These are phyloP conservation scores for Podaxis rugospora DNA, from an alignment of 768 basidiomycete species.

Conservation along the genomic window DNA sequence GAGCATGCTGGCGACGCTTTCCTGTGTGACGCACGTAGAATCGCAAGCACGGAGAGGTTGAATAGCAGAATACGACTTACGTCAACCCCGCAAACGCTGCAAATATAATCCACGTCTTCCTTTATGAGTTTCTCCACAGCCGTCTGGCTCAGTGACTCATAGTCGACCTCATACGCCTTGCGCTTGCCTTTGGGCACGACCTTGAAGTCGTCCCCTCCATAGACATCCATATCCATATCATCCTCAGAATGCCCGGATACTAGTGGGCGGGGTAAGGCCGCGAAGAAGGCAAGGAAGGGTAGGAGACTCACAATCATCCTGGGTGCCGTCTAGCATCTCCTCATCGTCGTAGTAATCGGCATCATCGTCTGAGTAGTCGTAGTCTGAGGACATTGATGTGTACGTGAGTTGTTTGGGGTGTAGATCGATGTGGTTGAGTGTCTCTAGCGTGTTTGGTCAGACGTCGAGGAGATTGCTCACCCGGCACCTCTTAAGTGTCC, in stretches of 20 bases:
- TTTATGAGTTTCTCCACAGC: slow-evolving; percentile 78
- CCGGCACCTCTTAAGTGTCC: slow-evolving; percentile 2
- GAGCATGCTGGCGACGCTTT: slow-evolving; percentile 67
- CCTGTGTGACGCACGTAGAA: slow-evolving; percentile 31
- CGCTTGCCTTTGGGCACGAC: slow-evolving; percentile 47
- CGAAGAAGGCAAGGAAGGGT: background rate
- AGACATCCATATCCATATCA: slow-evolving; percentile 65
- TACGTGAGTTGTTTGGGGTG: slow-evolving; percentile 8
- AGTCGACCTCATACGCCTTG: slow-evolving; percentile 85
- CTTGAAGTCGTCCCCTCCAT: slow-evolving; percentile 56
- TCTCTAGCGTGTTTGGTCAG: slow-evolving; percentile 4
- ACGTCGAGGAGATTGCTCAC: background rate
- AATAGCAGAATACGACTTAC: slow-evolving; percentile 44
- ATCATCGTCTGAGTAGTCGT: slow-evolving; percentile 68
- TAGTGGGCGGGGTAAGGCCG: background rate
- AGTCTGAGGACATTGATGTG: slow-evolving; percentile 51
- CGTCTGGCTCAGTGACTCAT: slow-evolving; percentile 64
- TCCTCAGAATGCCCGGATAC: slow-evolving; percentile 36
- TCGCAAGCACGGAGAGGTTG: slow-evolving; percentile 3
- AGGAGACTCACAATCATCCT: slow-evolving; percentile 44
- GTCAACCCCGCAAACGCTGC: slow-evolving; percentile 83
- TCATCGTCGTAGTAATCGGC: slow-evolving; percentile 65
- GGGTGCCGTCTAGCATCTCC: slow-evolving; percentile 64
- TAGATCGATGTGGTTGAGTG: slow-evolving; percentile 22
- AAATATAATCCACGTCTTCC: slow-evolving; percentile 79